Conservation (phyloP, 2,329 filamentous ascomycete species). For the Orbilia brochopaga region DNA sequence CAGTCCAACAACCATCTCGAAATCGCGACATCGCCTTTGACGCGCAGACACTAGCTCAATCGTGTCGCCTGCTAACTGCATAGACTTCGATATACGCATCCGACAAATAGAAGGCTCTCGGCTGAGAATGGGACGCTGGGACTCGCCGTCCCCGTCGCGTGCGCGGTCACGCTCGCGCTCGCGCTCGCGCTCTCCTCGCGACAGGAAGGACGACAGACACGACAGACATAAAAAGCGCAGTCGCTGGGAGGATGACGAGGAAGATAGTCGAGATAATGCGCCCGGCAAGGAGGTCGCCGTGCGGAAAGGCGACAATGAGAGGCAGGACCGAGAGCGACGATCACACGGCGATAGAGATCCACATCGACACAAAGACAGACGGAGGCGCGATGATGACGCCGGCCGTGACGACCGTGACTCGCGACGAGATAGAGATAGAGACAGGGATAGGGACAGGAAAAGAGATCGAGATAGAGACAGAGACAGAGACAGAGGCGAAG, state of each 20-base stretch:
- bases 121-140: conserved; percentile 41
- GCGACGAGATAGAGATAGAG: conserved; percentile 27
- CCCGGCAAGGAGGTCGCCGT: conserved; percentile 46
- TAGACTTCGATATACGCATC: background rate
- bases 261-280: conserved; percentile 52
- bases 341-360: conserved; percentile 54
- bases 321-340: conserved; percentile 52
- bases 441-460: conserved; percentile 45
- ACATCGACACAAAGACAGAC: conserved; percentile 57
- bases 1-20: too few relatives aligned
- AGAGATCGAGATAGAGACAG: background rate
- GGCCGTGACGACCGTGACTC: conserved; percentile 22
- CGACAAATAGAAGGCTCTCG: background rate
- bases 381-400: conserved; percentile 54
- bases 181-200: conserved; percentile 40
- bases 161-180: conserved; percentile 44
- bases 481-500: conserved; percentile 52
- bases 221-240: conserved; percentile 8
- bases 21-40: too few relatives aligned
- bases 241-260: background rate
- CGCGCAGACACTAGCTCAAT: too few relatives aligned
- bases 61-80: background rate
- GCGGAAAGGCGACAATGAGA: conserved; percentile 40
- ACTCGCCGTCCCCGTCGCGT: conserved; percentile 33
- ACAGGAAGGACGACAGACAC: conserved; percentile 15